Conservation (phyloP, 768 basidiomycete genomes). For the Tricholoma hemisulphureum region DNA sequence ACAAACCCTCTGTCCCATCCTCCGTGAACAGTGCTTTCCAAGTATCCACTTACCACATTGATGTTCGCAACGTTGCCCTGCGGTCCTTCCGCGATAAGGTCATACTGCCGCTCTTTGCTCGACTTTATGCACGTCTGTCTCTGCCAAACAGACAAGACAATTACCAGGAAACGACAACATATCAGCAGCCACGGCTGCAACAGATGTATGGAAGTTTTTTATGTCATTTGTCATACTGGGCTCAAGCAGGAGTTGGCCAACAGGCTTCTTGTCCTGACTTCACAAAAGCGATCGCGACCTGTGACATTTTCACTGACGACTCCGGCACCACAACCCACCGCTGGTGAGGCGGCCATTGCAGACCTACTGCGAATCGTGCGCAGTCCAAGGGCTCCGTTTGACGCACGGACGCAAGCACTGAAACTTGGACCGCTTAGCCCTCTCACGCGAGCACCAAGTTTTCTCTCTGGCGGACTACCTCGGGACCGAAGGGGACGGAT, state of each 20-base stretch:
- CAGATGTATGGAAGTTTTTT: constrained; percentile 65
- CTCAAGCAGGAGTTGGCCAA: constrained; percentile 4
- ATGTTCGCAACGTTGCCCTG: constrained; percentile 79
- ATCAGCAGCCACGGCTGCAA: constrained; percentile 69
- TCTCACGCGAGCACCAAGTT: constrained; percentile 53
- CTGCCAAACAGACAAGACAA: constrained; percentile 54
- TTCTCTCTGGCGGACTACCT: constrained; percentile 70
- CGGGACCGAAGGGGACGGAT: constrained; percentile 79
- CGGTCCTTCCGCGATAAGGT: constrained; percentile 79
- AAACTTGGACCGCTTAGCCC: constrained; percentile 24
- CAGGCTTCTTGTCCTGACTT: constrained; percentile 74
- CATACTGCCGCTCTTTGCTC: constrained; percentile 60
- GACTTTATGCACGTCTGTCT: constrained; percentile 56
- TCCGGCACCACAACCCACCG: constrained; percentile 51
- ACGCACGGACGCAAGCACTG: constrained; percentile 27
- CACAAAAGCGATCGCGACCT: constrained; percentile 61
- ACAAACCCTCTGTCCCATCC: constrained; percentile 42
- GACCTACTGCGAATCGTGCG: constrained; percentile 67
- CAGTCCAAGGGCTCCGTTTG: constrained; percentile 44
- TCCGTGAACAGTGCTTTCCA: constrained; percentile 25
- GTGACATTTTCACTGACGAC: constrained; percentile 61
- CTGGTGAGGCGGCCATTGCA: constrained; percentile 65
- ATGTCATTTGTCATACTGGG: background rate
- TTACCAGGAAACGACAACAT: constrained; percentile 51
- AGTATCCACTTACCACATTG: constrained; percentile 55